Conservation (phyloP, 1,284 basidiomycete species). For the Ceratobasidium papillatum region DNA sequence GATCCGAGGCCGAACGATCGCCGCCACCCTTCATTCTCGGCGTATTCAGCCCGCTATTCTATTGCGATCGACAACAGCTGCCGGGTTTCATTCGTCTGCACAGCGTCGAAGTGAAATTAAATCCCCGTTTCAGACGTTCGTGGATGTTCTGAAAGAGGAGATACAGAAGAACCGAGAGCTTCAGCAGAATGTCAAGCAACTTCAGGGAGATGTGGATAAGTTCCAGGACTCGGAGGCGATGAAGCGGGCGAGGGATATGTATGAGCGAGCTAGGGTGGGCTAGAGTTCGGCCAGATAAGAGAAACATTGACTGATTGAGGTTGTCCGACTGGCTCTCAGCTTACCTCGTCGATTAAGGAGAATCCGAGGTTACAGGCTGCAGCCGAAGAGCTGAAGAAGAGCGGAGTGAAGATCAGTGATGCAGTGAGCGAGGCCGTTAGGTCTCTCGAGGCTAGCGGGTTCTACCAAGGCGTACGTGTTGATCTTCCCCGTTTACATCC, state of each 20-base stretch:
- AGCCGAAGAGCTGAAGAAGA: slow-evolving; percentile 88
- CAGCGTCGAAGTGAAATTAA: slow-evolving; percentile 70
- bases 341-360: slow-evolving; percentile 94
- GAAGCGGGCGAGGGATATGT: slow-evolving; percentile 88
- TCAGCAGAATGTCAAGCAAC: slow-evolving; percentile 95
- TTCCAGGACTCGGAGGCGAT: slow-evolving; percentile 97
- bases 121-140: slow-evolving; percentile 96
- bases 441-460: slow-evolving; percentile 92
- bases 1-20: slow-evolving; percentile 6
- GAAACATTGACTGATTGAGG: slow-evolving; percentile 29
- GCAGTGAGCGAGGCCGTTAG: slow-evolving; percentile 90
- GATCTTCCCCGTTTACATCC: slow-evolving; percentile 41
- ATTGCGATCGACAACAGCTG: slow-evolving; percentile 16
- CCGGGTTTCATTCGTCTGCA: slow-evolving; percentile 71
- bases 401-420: slow-evolving; percentile 92
- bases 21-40: not conserved
- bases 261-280: slow-evolving; percentile 91
- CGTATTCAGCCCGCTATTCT: not conserved
- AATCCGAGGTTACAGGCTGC: slow-evolving; percentile 92
- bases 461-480: slow-evolving; percentile 81
- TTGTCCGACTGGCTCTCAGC: slow-evolving; percentile 55
- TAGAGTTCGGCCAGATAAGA: slow-evolving; percentile 16
- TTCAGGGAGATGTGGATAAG: slow-evolving; percentile 97
- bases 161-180: slow-evolving; percentile 92
- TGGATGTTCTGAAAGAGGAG: slow-evolving; percentile 92